Evolutionary conservation across 768 basidiomycete genomes (phyloP).

Genomic region (Panaeolus cyanescens): DNA sequence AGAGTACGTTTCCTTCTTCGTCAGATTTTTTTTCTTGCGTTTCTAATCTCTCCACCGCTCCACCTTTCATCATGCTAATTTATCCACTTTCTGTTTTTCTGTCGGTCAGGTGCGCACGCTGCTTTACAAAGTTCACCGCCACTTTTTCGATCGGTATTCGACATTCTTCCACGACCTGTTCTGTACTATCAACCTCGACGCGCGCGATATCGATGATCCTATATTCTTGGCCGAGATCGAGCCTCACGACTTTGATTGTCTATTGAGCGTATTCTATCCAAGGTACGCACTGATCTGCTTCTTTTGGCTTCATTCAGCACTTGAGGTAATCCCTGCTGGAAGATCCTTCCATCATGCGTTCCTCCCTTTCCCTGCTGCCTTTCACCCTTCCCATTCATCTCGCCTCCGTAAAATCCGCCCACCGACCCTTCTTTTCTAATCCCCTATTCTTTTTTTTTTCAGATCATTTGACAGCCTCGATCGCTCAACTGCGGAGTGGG

Average conservation of each 20-base stretch:
- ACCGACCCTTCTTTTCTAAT: background rate
- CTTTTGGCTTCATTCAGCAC: too few relatives aligned
- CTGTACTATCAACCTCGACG: background rate
- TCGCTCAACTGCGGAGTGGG: background rate
- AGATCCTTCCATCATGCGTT: background rate
- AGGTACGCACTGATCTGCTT: background rate
- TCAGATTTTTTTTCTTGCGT: background rate
- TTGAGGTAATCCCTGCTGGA: background rate
- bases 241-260: background rate
- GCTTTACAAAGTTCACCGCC: background rate
- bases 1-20: background rate
- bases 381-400: background rate
- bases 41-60: too few relatives aligned
- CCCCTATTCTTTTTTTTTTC: background rate
- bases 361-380: background rate
- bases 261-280: constrained; percentile 2
- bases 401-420: background rate
- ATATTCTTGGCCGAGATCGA: background rate
- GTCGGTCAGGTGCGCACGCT: background rate
- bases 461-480: background rate
- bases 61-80: too few relatives aligned
- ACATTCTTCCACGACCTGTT: background rate
- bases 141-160: background rate
- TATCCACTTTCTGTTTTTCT: background rate
- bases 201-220: background rate